Evolutionary conservation across 345 rosid species (phyloP), one percentile per base, ranked within the genome.

Genomic region (Laguncularia racemosa): DNA sequence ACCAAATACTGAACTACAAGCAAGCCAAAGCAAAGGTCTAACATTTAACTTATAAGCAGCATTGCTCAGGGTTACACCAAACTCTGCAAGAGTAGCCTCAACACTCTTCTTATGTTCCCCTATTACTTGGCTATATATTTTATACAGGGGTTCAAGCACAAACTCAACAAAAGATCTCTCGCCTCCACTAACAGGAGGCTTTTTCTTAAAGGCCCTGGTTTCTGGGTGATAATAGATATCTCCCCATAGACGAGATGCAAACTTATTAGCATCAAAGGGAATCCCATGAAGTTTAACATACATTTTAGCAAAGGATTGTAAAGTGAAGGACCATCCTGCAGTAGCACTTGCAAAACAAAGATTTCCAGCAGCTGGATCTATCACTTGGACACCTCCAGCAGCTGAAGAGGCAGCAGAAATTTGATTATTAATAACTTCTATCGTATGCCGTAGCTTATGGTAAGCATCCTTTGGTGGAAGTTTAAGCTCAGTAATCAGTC

Each of bases 401-500:
- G 91, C 84, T n/a, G 95, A 79, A 62, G 99, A 89, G 48, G 67
- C 84, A 50, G 90, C 82, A 69, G 92, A 81, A 62, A 93, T 93
- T 70, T 93, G 96, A 78, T 77, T 87, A 61, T 93, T 89, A 20
- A 93, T 84, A 67, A 93, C 91, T 70, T 93, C 99, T 62, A 93
- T 63, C 44, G 97, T 89, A 73, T 89, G 97, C 70, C 99, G 87
- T 62, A 89, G 71, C 86, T 93, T 93, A 65, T 87, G 86, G 67
- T 93, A 93, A 60, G 99, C 97, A 79, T 93, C 99, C 78, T 81
- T 89, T 58, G 99, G 99, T 8, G 99, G 99, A 69, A 93, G 68
- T 65, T 93, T 89, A 63, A 93, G 96, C 73, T 87, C 97, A 50
- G 99, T 84, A 67, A 93, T 93, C 68, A 93, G 77, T 69, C 90